Evolutionary conservation across 192 early-diverging fungal species (phyloP).

Genomic region (Rhizophlyctis rosea): DNA sequence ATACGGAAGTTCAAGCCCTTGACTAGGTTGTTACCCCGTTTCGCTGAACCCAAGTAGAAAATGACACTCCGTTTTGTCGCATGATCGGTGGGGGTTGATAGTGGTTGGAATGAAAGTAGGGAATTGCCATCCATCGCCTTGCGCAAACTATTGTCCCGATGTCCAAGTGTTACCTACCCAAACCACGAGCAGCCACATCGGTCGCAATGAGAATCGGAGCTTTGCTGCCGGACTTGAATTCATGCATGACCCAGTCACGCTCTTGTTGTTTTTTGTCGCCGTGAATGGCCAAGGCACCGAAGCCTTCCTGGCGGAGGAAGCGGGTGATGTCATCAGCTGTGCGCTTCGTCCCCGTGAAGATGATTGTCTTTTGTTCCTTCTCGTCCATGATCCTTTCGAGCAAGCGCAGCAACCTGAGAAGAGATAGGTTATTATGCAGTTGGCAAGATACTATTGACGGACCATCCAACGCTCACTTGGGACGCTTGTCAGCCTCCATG

Average conservation of each 20-base stretch:
- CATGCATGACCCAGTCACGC: slow-evolving; percentile 90
- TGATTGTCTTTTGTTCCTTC: slow-evolving; percentile 42
- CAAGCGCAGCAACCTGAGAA: slow-evolving; percentile 37
- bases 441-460: background rate
- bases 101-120: no score
- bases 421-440: background rate
- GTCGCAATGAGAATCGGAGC: slow-evolving; percentile 94
- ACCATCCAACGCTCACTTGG: slow-evolving; percentile 46
- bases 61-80: no score
- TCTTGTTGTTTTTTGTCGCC: slow-evolving; percentile 94
- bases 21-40: no score
- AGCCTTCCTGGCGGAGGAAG: slow-evolving; percentile 84
- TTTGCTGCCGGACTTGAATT: slow-evolving; percentile 84
- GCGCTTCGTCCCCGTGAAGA: slow-evolving; percentile 54
- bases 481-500: slow-evolving; percentile 79
- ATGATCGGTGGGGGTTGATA: no score
- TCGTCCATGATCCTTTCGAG: slow-evolving; percentile 38
- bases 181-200: slow-evolving; percentile 93
- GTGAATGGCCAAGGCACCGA: slow-evolving; percentile 89
- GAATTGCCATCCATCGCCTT: no score
- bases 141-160: background rate
- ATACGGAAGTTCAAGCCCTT: no score
- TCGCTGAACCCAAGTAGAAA: no score
- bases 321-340: slow-evolving; percentile 77
- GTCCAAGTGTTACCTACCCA: slow-evolving; percentile 76